A percentile compares a stretch with the other conserved stretches of the same genome.
These are phyloP conservation scores for Phaeoacremonium minimum DNA, from an alignment of 2,329 filamentous ascomycete genomes.

Conservation along the genomic window DNA sequence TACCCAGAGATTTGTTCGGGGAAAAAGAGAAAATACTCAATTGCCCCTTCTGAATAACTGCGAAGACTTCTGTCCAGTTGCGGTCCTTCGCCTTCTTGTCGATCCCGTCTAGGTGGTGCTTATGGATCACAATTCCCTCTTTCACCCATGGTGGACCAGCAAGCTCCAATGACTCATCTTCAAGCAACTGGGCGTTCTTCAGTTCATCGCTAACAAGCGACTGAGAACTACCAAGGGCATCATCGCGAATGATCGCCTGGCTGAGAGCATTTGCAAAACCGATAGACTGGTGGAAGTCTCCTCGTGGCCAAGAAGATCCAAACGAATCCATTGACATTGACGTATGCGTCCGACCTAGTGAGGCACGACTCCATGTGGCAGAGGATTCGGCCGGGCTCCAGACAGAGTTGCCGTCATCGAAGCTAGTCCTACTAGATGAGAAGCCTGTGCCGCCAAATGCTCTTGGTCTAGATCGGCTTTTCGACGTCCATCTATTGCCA, in stretches of 20 bases:
- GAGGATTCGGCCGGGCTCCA: conserved; percentile 84
- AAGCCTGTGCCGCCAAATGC: conserved; percentile 74
- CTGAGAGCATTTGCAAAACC: conserved; percentile 96
- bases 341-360: conserved; percentile 82
- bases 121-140: conserved; percentile 92
- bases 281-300: conserved; percentile 92
- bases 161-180: conserved; percentile 89
- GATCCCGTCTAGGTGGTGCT: conserved; percentile 86
- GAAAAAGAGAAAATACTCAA: conserved; percentile 93
- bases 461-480: conserved; percentile 77
- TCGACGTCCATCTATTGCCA: conserved; percentile 74
- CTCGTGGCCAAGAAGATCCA: conserved; percentile 67
- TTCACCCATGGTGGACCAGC: conserved; percentile 97
- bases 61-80: conserved; percentile 93
- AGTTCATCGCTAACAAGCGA: conserved; percentile 58
- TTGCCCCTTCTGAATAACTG: conserved; percentile 90
- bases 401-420: conserved; percentile 84
- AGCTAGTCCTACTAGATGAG: conserved; percentile 87
- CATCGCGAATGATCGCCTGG: conserved; percentile 93
- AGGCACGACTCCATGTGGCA: conserved; percentile 95
- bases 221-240: conserved; percentile 45
- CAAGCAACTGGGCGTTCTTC: conserved; percentile 63
- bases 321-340: conserved; percentile 92
- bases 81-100: conserved; percentile 92
- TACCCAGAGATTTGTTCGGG: conserved; percentile 65